Percentiles rank a stretch among this genome's conserved stretches.
Evolutionary conservation across 2,329 filamentous ascomycete genomes (phyloP).

Genomic region (Pseudogymnoascus sp.): DNA sequence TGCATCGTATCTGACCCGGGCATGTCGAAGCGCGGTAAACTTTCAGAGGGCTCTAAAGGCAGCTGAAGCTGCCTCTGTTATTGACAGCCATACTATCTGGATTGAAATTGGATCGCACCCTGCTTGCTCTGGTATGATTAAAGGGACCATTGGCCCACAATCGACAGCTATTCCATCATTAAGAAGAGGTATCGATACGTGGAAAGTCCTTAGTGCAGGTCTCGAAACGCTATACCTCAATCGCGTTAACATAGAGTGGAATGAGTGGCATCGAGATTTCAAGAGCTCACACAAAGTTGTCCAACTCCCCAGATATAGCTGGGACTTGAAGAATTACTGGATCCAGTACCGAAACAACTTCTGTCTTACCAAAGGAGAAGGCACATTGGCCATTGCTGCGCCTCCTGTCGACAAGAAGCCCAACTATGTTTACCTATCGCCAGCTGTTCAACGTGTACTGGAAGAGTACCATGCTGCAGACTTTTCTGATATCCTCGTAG

Average conservation of each 20-base stretch:
- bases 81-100: conserved; percentile 60
- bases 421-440: conserved; percentile 37
- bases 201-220: conserved; percentile 43
- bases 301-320: conserved; percentile 51
- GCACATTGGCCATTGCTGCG: conserved; percentile 33
- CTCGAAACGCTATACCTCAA: conserved; percentile 41
- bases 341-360: conserved; percentile 45
- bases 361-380: conserved; percentile 52
- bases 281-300: conserved; percentile 45
- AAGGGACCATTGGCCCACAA: conserved; percentile 28
- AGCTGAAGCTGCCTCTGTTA: conserved; percentile 49
- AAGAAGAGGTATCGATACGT: conserved; percentile 45
- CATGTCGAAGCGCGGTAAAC: conserved; percentile 59
- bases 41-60: conserved; percentile 54
- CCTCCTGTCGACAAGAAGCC: conserved; percentile 26
- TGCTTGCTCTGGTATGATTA: conserved; percentile 34
- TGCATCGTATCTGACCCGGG: conserved; percentile 54
- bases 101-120: conserved; percentile 67
- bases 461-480: conserved; percentile 44
- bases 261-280: conserved; percentile 49
- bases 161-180: conserved; percentile 36
- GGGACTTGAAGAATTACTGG: conserved; percentile 53
- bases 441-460: conserved; percentile 45
- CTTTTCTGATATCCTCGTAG: conserved; percentile 42
- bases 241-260: conserved; percentile 48